Conservation (phyloP, 345 rosid species). For the Salix exigua region DNA sequence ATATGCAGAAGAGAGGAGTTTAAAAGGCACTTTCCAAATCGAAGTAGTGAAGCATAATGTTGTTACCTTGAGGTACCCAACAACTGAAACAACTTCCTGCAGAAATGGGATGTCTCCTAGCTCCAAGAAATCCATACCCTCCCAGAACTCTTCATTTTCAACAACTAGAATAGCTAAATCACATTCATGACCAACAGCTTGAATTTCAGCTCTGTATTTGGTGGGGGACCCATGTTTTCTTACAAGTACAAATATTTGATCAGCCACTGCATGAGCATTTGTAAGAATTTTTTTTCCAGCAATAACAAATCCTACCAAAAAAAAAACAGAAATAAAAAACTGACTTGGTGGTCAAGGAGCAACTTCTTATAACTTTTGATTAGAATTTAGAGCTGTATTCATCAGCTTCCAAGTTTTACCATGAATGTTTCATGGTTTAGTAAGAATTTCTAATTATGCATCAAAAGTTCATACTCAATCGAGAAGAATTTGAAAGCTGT, state of each 20-base stretch:
- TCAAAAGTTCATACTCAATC: neutral
- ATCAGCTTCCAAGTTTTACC: neutral
- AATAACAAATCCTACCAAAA: slow-evolving; percentile 49
- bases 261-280: slow-evolving; percentile 87
- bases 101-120: slow-evolving; percentile 71
- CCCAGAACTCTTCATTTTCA: slow-evolving; percentile 63
- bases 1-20: too few relatives aligned
- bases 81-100: slow-evolving; percentile 74
- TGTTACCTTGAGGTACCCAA: slow-evolving; percentile 89
- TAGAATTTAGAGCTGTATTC: neutral
- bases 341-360: neutral
- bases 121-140: slow-evolving; percentile 59
- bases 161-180: slow-evolving; percentile 75
- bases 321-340: neutral
- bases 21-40: too few relatives aligned
- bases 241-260: slow-evolving; percentile 74
- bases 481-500: neutral
- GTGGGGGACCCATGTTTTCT: slow-evolving; percentile 83
- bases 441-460: neutral
- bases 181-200: slow-evolving; percentile 79
- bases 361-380: neutral
- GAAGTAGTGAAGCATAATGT: neutral
- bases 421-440: neutral
- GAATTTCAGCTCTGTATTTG: slow-evolving; percentile 61
- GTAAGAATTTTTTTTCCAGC: slow-evolving; percentile 69